Percentiles rank a stretch among this genome's conserved stretches.
Evolutionary conservation across 1,284 basidiomycete species (phyloP).

Genomic region (Cystobasidium pallidum): DNA sequence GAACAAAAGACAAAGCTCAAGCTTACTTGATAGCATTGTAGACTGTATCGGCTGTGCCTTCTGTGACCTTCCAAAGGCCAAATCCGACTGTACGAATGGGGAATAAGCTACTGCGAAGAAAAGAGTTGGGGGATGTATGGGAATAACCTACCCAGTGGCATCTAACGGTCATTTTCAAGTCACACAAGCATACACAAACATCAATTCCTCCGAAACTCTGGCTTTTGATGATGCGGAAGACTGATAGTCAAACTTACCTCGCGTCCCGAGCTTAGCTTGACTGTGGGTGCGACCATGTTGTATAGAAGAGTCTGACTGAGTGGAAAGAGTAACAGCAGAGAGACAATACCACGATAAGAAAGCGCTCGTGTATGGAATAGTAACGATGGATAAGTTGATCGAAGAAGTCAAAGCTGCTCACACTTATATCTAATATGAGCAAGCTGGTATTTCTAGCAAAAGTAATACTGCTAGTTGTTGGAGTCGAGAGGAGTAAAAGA

Average conservation of each 20-base stretch:
- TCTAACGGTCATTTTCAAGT: slow-evolving; percentile 1
- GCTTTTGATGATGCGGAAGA: too few relatives aligned
- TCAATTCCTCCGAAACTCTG: not conserved
- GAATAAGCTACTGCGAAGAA: not conserved
- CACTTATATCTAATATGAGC: not conserved
- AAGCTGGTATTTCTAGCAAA: too few relatives aligned
- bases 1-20: too few relatives aligned
- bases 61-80: slow-evolving; percentile 45
- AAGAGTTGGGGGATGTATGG: not conserved
- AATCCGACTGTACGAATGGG: slow-evolving; percentile 34
- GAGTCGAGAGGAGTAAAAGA: not conserved
- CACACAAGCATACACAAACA: too few relatives aligned
- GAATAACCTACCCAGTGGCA: slow-evolving; percentile 37
- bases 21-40: slow-evolving; percentile 58
- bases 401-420: not conserved
- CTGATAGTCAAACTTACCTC: slow-evolving; percentile 13
- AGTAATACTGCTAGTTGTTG: not conserved
- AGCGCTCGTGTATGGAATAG: too few relatives aligned
- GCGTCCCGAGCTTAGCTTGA: slow-evolving; percentile 36
- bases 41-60: slow-evolving; percentile 51
- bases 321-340: not conserved
- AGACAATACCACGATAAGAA: too few relatives aligned
- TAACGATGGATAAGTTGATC: not conserved
- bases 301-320: not conserved
- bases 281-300: slow-evolving; percentile 42